Evolutionary conservation across 208 protist genomes (phyloP), one percentile per base, ranked within the genome.

Genomic region (Acanthamoeba lenticulata): DNA sequence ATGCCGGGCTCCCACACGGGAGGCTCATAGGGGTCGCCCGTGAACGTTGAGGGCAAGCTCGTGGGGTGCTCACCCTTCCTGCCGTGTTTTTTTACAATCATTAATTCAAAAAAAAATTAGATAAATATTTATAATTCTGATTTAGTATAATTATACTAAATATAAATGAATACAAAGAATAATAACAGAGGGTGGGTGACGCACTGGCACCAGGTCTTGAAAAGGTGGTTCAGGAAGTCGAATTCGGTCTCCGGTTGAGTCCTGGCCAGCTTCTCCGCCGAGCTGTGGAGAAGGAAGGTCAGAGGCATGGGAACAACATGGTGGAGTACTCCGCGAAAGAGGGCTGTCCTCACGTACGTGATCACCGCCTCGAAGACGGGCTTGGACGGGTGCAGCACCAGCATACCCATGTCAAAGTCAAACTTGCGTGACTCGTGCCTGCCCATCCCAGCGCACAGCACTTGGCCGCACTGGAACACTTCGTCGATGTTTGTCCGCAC

Each of bases 401-500:
- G 38, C 40, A 85, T 17, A 27, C 74, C 74, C 3, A 52, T 9
- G 27, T 85, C 74, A 36, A 85, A 85, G n/a, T 85, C 74, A n/a
- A 85, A 85, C 40, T 52, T 85, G 40, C 74, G 74, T 9, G 74
- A 34, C 42, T 85, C 11, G 3, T 85, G 42, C 7, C 74, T 6
- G 9, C 74, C 74, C 74, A 85, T 55, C 2, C 42, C 74, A 32
- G 74, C 74, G 74, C 74, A 85, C 44, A 85, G 36, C 11, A 85
- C 36, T 24, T 52, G 13, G 6, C 74, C 74, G 19, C 74, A 85
- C 27, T 85, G 4, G 36, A 85, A 85, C 44, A 85, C 36, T 34
- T 85, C 74, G 29, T 85, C 74, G 44, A 85, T 85, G 42, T 85
- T 85, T 6, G 36, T 52, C 19, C 74, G 74, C 0, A 85, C 74